A percentile compares a stretch with the other conserved stretches of the same genome.
These are phyloP conservation scores for Penicillium arizonense DNA, from an alignment of 495 filamentous ascomycete species.

Conservation along the genomic window DNA sequence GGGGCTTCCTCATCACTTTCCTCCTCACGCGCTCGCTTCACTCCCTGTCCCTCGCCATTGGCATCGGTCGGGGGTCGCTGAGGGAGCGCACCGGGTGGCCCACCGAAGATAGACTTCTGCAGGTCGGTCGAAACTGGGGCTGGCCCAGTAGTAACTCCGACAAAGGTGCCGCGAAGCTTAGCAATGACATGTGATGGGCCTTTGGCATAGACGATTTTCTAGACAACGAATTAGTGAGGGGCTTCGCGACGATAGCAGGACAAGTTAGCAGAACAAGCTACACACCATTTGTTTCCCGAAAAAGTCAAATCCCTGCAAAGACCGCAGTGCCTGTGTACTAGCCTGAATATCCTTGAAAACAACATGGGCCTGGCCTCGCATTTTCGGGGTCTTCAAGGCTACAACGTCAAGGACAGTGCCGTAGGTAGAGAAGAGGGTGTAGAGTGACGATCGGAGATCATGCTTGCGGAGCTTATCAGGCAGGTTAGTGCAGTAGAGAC, in stretches of 20 bases:
- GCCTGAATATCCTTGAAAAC: constrained; percentile 84
- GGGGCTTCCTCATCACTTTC: constrained; percentile 68
- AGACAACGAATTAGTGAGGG: constrained; percentile 6
- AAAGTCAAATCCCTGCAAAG: constrained; percentile 82
- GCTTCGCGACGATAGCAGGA: neutral
- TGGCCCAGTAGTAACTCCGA: constrained; percentile 48
- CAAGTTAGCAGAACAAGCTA: constrained; percentile 1
- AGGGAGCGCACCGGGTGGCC: constrained; percentile 52
- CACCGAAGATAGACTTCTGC: constrained; percentile 79
- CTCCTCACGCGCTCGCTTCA: constrained; percentile 71
- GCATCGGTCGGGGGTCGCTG: constrained; percentile 37
- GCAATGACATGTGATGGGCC: constrained; percentile 80
- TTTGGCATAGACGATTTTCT: constrained; percentile 90
- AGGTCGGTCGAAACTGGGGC: constrained; percentile 67
- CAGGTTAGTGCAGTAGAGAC: constrained; percentile 85
- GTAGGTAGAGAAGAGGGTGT: constrained; percentile 91
- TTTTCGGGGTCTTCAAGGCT: constrained; percentile 79
- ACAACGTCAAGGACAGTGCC: constrained; percentile 94
- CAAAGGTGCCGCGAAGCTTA: constrained; percentile 88
- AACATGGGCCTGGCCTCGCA: constrained; percentile 94
- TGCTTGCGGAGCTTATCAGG: constrained; percentile 81
- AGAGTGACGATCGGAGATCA: constrained; percentile 79
- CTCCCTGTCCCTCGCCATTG: constrained; percentile 41
- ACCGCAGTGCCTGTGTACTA: constrained; percentile 86
- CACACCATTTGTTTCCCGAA: constrained; percentile 84